Base-by-base conservation (phyloP, 192 early-diverging fungal species). In the Umbelopsis vinacea region DNA sequence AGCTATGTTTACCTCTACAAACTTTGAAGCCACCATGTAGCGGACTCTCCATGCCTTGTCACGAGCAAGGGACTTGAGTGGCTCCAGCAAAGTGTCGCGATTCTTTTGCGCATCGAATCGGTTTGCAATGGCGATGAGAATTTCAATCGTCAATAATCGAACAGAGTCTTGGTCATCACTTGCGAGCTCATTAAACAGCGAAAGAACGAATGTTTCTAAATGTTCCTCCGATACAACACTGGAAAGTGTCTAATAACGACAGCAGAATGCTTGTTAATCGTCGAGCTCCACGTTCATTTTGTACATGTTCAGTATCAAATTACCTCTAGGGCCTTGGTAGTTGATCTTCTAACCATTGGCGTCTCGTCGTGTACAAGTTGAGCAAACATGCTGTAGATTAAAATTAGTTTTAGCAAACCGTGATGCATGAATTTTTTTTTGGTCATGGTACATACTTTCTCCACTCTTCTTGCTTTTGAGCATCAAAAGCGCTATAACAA, bases 31-130 rank as follows among this genome's bases (percentile, higher is more conserved):
- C 76, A 97, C 93, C 96, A 98, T 99, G 78, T 96, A 99, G 53
- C 97, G 87, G 52, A 99, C 97, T 75, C 96, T 90, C 98, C 98
- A 99, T 54, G 95, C 97, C 81, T 94, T 95, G 82, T 99, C 98
- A 26, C 86, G 80, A 70, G 90, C 93, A 84, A 98, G 82, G 43
- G 73, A 78, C 67, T 91, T 90, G 48, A 99, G 87, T 45, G 87
- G 86, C 66, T 85, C 86, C 55, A 96, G 72, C 63, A 94, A 82
- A 74, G 94, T 85, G 52, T 85, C 82, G 79, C 92, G 94, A 78
- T 83, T 89, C 79, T 94, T 94, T 52, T 94, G 92, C 4, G 85
- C 86, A 37, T 87, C 84, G 50, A 99, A 85, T 7, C 87, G 76
- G 73, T 94, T 90, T 33, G 96, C 90, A 71, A 98, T 94, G 14